These are phyloP conservation scores for Scalesia atractyloides DNA, from an alignment of 129 eudicot species.

Conservation along the genomic window DNA sequence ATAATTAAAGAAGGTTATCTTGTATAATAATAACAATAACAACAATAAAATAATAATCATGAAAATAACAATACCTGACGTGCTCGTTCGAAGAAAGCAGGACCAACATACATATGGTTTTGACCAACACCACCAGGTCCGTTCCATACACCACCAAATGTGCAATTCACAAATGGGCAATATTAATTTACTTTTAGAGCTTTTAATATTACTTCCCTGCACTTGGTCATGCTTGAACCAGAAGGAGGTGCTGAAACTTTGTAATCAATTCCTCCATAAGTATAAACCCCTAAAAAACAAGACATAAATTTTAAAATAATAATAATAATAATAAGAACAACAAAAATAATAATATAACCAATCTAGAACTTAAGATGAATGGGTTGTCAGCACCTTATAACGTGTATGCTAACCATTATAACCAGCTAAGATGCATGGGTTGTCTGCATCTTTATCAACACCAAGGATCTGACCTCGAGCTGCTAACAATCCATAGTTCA, in stretches of 20 bases:
- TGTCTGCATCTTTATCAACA: constrained; percentile 56
- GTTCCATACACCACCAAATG: constrained; percentile 95
- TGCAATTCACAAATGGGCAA: constrained; percentile 90
- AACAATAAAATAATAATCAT: background rate
- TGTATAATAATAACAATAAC: too few species aligned
- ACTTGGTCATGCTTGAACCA: constrained; percentile 64
- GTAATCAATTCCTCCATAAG: constrained; percentile 60
- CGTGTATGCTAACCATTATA: constrained; percentile 49
- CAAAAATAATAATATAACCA: background rate
- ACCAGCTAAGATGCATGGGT: constrained; percentile 75
- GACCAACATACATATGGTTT: constrained; percentile 86
- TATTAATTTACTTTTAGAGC: constrained; percentile 71
- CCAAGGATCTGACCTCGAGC: constrained; percentile 92
- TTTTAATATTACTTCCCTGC: constrained; percentile 59
- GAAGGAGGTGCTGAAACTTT: constrained; percentile 60
- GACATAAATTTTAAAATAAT: too few species aligned
- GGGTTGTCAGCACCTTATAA: background rate
- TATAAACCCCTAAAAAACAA: constrained; percentile 52
- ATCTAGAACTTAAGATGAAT: background rate
- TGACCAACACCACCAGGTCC: constrained; percentile 99
- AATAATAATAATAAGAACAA: background rate
- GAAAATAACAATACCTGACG: constrained; percentile 60
- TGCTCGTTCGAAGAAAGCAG: constrained; percentile 93
- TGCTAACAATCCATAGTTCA: constrained; percentile 88
- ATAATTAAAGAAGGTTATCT: too few species aligned